phyloP scores from a whole-genome alignment of 257 asterid genomes.

The Fraxinus pennsylvanica region DNA sequence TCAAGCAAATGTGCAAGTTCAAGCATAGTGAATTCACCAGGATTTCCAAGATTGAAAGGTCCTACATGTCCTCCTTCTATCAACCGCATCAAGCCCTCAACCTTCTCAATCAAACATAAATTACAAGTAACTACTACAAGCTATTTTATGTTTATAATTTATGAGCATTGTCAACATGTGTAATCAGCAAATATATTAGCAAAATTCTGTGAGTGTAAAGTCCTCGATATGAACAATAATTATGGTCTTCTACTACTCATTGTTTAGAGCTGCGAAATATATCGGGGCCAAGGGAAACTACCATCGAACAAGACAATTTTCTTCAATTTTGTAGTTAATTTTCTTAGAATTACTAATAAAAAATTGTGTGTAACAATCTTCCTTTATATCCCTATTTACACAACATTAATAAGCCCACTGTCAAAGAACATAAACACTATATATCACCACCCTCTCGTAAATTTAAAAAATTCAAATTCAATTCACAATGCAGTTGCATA shows the following conservation, averaged over 20 bases:
- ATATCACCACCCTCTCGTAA: neutral
- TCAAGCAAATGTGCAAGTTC: constrained; percentile 68
- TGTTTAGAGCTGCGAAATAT: neutral
- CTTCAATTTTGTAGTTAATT: neutral
- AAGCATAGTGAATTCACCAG: constrained; percentile 96
- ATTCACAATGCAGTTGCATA: neutral
- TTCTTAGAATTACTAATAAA: neutral
- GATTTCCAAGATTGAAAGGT: constrained; percentile 95
- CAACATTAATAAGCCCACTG: neutral
- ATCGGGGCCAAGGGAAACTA: no score
- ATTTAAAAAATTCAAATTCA: neutral
- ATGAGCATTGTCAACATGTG: no score
- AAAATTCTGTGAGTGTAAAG: neutral
- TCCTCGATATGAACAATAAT: neutral
- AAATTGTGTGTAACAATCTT: no score
- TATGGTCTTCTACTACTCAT: neutral
- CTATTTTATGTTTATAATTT: no score
- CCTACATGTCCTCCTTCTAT: constrained; percentile 99
- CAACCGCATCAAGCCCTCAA: constrained; percentile 87
- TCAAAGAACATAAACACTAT: no score
- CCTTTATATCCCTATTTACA: neutral
- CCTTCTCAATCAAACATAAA: constrained; percentile 40
- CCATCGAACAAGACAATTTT: no score
- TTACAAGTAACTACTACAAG: no score
- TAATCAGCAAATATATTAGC: neutral